Evolutionary conservation across 169 alveolate genomes (phyloP).

Genomic region (Plasmodium yoelii): DNA sequence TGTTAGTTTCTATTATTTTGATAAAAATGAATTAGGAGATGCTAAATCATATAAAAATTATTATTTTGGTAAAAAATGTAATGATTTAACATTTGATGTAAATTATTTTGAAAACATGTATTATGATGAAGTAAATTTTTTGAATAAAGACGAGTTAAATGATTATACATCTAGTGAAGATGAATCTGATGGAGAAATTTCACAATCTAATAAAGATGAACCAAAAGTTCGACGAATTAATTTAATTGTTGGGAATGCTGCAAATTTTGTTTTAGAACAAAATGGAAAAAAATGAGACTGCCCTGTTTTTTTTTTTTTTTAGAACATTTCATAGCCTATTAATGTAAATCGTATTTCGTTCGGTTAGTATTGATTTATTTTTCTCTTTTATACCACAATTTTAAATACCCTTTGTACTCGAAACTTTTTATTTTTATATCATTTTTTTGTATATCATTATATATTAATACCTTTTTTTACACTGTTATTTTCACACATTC

Average conservation of each 20-base stretch:
- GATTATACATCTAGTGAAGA: constrained; percentile 76
- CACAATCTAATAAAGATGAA: constrained; percentile 49
- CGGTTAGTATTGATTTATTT: not conserved
- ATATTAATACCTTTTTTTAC: not conserved
- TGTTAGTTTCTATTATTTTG: constrained; percentile 89
- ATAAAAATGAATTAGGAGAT: constrained; percentile 89
- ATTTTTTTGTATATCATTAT: not conserved
- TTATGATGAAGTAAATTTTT: constrained; percentile 65
- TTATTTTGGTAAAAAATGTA: constrained; percentile 67
- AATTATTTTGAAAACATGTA: constrained; percentile 65
- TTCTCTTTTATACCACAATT: constrained; percentile 3
- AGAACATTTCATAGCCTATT: too few relatives aligned
- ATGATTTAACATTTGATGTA: constrained; percentile 68
- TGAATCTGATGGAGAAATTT: constrained; percentile 32
- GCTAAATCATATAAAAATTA: constrained; percentile 71
- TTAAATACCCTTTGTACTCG: constrained; percentile 17
- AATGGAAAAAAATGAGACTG: constrained; percentile 35
- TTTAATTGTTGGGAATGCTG: constrained; percentile 75
- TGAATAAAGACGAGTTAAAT: constrained; percentile 50
- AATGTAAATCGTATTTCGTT: too few relatives aligned
- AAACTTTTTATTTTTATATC: not conserved
- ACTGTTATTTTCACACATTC: not conserved
- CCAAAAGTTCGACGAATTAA: constrained; percentile 66
- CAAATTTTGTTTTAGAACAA: constrained; percentile 58
- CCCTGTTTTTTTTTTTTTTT: constrained; percentile 7